Evolutionary conservation across 768 basidiomycete species (phyloP).

Genomic region (Tricholoma bakamatsutake): DNA sequence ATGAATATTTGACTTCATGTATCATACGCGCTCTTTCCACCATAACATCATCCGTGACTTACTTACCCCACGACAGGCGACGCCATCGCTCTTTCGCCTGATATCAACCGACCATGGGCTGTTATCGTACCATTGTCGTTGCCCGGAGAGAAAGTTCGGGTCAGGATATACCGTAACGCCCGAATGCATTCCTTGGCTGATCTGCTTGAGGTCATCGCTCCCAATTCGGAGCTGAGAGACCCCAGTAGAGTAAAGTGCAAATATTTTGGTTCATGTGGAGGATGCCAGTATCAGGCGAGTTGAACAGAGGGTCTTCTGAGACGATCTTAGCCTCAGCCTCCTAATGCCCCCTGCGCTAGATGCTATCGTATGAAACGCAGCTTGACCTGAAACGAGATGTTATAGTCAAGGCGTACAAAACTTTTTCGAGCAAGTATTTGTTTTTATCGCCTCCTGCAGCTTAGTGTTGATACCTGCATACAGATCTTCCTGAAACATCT

Average conservation of each 20-base stretch:
- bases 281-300: constrained; percentile 89
- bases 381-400: constrained; percentile 83
- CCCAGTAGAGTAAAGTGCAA: constrained; percentile 63
- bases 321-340: background rate
- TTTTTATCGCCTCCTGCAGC: background rate
- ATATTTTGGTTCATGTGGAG: constrained; percentile 86
- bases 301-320: background rate
- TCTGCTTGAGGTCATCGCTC: constrained; percentile 54
- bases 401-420: constrained; percentile 76
- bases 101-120: constrained; percentile 61
- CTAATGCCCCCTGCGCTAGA: constrained; percentile 33
- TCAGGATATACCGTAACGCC: constrained; percentile 63
- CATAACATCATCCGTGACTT: constrained; percentile 1
- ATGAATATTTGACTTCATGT: background rate
- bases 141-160: constrained; percentile 75
- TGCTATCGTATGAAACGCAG: constrained; percentile 84
- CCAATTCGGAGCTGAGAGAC: constrained; percentile 66
- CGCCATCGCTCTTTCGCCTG: constrained; percentile 50
- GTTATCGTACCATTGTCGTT: constrained; percentile 80
- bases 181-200: constrained; percentile 75
- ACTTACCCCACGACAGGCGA: constrained; percentile 41
- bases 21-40: background rate
- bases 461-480: background rate
- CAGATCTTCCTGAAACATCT: constrained; percentile 48
- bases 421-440: constrained; percentile 54